Evolutionary conservation across 108 stramenopile species (phyloP).

Genomic region (Asterionellopsis glacialis): DNA sequence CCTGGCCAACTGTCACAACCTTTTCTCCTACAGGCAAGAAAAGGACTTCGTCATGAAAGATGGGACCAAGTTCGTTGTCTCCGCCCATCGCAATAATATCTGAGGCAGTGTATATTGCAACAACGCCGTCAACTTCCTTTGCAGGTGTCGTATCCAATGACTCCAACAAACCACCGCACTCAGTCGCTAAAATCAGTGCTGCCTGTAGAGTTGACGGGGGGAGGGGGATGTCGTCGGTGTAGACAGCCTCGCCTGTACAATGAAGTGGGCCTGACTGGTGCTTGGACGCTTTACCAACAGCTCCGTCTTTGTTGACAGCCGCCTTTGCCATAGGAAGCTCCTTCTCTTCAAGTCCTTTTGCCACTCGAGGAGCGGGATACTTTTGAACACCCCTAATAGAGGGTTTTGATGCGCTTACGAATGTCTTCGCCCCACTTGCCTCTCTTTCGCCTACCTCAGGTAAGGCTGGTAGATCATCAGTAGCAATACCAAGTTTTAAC

Average conservation of each 20-base stretch:
- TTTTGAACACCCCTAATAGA: conserved; percentile 68
- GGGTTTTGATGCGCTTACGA: conserved; percentile 78
- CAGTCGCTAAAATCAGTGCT: conserved; percentile 65
- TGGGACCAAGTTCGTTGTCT: conserved; percentile 76
- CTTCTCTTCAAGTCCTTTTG: conserved; percentile 58
- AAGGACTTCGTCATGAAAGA: conserved; percentile 76
- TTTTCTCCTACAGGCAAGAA: conserved; percentile 73
- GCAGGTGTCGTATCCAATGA: conserved; percentile 62
- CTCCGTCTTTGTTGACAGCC: conserved; percentile 19
- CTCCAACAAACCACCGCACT: conserved; percentile 62
- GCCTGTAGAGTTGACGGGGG: conserved; percentile 79
- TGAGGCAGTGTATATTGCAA: conserved; percentile 58
- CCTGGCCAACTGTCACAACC: conserved; percentile 70
- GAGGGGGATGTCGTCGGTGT: conserved; percentile 87
- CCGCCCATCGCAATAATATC: conserved; percentile 73
- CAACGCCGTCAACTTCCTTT: conserved; percentile 70
- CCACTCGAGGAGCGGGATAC: conserved; percentile 70
- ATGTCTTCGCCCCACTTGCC: conserved; percentile 45
- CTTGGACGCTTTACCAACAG: conserved; percentile 67
- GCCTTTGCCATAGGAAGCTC: conserved; percentile 24
- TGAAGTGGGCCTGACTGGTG: conserved; percentile 87
- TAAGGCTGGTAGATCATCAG: conserved; percentile 25
- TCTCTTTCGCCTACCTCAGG: conserved; percentile 45
- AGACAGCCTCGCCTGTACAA: conserved; percentile 89
- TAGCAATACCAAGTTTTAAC: conserved; percentile 6